Base-by-base conservation (phyloP, 2,329 filamentous ascomycete genomes). In the Huntiella moniliformis region DNA sequence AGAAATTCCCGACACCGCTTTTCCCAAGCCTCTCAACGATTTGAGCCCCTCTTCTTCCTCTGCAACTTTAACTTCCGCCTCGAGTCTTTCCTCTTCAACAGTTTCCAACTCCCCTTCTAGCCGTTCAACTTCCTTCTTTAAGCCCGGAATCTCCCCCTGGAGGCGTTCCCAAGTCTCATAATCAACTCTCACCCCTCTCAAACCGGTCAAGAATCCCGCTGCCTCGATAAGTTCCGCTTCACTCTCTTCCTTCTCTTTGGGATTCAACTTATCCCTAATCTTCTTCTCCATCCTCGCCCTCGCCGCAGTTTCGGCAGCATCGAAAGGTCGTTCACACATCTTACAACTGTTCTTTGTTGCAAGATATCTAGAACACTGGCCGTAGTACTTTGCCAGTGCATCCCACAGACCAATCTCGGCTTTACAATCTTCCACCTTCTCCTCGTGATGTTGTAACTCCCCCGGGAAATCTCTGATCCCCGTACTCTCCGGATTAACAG, bases 81-180 rank as follows among this genome's bases (percentile, higher is more conserved):
- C 68, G 56, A 86, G 81, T 2, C 84, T 62, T 47, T 71, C 67
- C 34, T 68, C 67, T 43, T 83, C 63, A 16, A 82, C 60, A 13
- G 61, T 58, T 42, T 75, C 72, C 50, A 72, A 72, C 54, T 85
- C 74, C 17, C 68, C 62, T 53, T 83, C 75, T 6, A 77, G 61
- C 38, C 68, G 64, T 34, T 70, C 65, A 46, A 79, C 66, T 45
- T 88, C 78, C 16, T 71, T 68, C 53, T 78, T 71, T 12, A 86
- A 60, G 0, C 66, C 63, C 0, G 84, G 84, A 44, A 94, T 70
- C 53, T 93, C 85, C 4, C 66, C 68, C 38, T 70, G 71, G 11
- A 93, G 63, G 38, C 82, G 74, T 49, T 74, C 66, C 62, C 82
- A 88, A 0, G 74, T 76, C 49, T 95, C 85, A 55, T 82, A 85